These are phyloP conservation scores for Penicillium pulvis DNA, from an alignment of 495 filamentous ascomycete species.

Conservation along the genomic window DNA sequence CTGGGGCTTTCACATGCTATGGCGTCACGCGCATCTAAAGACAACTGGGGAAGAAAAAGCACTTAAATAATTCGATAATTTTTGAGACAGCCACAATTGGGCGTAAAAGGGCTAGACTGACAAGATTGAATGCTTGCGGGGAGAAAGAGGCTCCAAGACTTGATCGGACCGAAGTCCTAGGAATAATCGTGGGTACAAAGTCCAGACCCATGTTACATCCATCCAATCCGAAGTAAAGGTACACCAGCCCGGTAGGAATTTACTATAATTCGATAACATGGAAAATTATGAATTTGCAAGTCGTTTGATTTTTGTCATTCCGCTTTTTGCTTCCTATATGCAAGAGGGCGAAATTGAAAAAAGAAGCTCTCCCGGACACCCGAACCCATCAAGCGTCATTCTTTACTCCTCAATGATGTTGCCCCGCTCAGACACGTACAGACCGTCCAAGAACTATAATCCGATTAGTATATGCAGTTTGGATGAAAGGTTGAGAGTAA, in stretches of 20 bases:
- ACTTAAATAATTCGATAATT: background rate
- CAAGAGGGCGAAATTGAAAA: constrained; percentile 47
- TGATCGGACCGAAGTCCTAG: background rate
- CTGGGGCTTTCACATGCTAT: constrained; percentile 43
- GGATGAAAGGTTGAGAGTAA: background rate
- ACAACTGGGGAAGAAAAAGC: background rate
- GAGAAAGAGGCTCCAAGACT: background rate
- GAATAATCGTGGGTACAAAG: background rate
- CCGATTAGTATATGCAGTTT: constrained; percentile 23
- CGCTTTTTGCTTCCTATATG: constrained; percentile 47
- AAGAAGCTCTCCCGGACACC: constrained; percentile 48
- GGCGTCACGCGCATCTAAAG: constrained; percentile 19
- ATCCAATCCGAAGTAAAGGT: background rate
- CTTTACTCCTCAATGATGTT: constrained; percentile 80
- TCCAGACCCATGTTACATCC: background rate
- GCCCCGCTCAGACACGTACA: constrained; percentile 97
- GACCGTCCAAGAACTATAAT: constrained; percentile 92
- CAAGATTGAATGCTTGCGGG: background rate
- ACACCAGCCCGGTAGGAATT: background rate
- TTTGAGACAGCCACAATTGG: background rate
- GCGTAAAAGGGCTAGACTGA: background rate
- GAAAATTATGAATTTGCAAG: constrained; percentile 39
- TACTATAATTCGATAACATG: background rate
- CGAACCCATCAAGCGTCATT: constrained; percentile 40
- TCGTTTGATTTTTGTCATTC: constrained; percentile 48